Percentiles rank a stretch among this genome's conserved stretches.
phyloP scores from a whole-genome alignment of 805 yeast genomes.

The Debaryomyces tyrocola region DNA sequence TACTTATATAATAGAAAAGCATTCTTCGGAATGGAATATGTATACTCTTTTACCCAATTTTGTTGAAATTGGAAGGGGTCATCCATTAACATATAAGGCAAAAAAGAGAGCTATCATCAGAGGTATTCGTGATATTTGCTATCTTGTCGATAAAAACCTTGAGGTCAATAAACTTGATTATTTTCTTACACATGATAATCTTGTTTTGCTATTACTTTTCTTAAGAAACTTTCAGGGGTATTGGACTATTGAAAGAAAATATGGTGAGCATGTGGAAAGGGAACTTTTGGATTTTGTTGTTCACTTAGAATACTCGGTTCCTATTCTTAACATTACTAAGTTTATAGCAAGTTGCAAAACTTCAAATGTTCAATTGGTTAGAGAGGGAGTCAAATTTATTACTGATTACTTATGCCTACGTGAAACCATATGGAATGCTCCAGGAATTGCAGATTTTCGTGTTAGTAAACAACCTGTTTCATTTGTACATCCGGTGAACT shows the following conservation, averaged over 20 bases:
- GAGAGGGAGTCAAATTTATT: conserved; percentile 32
- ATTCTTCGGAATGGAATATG: conserved; percentile 36
- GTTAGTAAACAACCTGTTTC: conserved; percentile 55
- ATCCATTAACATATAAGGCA: conserved; percentile 17
- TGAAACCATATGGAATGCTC: conserved; percentile 18
- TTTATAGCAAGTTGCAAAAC: conserved; percentile 23
- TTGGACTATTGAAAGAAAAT: conserved; percentile 54
- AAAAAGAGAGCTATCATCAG: conserved; percentile 29
- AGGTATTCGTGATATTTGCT: conserved; percentile 30
- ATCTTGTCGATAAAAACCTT: conserved; percentile 25
- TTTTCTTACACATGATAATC: conserved; percentile 34
- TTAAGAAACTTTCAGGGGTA: conserved; percentile 58
- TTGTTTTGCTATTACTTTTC: conserved; percentile 45
- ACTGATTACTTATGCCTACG: conserved; percentile 29
- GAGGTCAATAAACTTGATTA: conserved; percentile 12
- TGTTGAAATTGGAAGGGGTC: conserved; percentile 19
- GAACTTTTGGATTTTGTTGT: conserved; percentile 53
- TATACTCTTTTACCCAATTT: conserved; percentile 35
- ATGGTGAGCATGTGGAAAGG: conserved; percentile 67
- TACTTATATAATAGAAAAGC: conserved; percentile 40
- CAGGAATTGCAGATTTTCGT: conserved; percentile 34
- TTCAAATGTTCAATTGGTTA: conserved; percentile 14
- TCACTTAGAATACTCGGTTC: conserved; percentile 49
- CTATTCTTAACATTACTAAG: conserved; percentile 43
- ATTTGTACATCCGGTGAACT: conserved; percentile 59